Percentiles rank a stretch among this genome's conserved stretches.
phyloP scores from a whole-genome alignment of 768 basidiomycete genomes.

The Trametes gibbosa region DNA sequence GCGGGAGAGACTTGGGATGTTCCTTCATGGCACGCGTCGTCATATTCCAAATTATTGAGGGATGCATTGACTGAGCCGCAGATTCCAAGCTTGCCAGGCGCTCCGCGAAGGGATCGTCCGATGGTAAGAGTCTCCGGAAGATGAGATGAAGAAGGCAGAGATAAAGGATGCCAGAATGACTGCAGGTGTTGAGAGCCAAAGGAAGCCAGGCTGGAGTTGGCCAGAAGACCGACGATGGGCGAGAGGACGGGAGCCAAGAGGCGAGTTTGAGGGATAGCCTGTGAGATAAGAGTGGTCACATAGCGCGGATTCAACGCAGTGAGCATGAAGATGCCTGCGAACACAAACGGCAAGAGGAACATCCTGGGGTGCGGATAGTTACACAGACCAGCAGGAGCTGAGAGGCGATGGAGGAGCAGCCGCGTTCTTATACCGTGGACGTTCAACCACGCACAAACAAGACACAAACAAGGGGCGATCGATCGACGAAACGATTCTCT shows the following conservation, averaged over 20 bases:
- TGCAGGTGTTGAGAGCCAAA: not conserved
- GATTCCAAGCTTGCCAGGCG: not conserved
- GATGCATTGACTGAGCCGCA: not conserved
- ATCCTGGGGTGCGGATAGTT: not conserved
- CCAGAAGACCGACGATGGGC: not conserved
- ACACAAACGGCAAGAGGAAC: constrained; percentile 12
- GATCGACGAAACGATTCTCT: no score
- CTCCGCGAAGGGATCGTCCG: no score
- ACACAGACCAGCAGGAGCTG: not conserved
- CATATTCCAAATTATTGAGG: not conserved
- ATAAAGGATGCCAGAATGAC: not conserved
- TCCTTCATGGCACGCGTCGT: not conserved
- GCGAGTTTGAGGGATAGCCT: not conserved
- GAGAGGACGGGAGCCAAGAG: not conserved
- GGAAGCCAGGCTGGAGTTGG: not conserved
- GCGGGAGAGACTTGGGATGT: not conserved
- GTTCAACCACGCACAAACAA: constrained; percentile 11
- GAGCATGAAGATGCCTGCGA: constrained; percentile 10
- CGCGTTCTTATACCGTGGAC: not conserved
- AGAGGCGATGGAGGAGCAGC: not conserved
- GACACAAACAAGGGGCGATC: constrained; percentile 4
- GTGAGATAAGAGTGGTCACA: not conserved
- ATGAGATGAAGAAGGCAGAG: not conserved
- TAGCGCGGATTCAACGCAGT: constrained; percentile 13
- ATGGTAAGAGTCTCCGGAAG: not conserved